Evolutionary conservation across 768 basidiomycete genomes (phyloP), one percentile per base, ranked within the genome.

Genomic region (Floccularia luteovirens): DNA sequence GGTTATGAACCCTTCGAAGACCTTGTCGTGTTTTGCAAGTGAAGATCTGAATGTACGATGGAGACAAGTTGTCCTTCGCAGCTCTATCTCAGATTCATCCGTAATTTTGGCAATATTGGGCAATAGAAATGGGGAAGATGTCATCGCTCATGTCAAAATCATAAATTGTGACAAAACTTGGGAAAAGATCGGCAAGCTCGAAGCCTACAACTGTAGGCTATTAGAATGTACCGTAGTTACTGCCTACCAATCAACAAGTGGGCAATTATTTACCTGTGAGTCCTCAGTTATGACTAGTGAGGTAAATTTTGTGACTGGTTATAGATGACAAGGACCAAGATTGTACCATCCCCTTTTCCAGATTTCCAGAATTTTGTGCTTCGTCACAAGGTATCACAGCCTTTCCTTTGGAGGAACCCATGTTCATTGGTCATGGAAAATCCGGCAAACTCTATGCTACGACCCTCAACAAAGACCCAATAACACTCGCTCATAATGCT

Each of bases 401-500:
- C 55, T 2, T 42, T 32, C 7, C 7, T n/a, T n/a, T 12, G 16
- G 39, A 19, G 5, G 30, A n/a, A 21, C 4, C 7, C 8, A 13
- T 82, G 0, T 74, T 79, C 47, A 53, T 91, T 41, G 90, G 87
- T 0, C 72, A 87, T 1, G 69, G 81, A 1, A 59, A 67, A 14
- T 69, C 72, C 1, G 82, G 83, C 0, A 88, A 83, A 52, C 61
- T 94, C 0, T 75, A 77, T 51, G 65, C 73, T 17, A 60, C 72
- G 3, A 47, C 57, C 6, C 57, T 51, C 19, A 49, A 56, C 10
- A 54, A 53, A 35, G 49, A 48, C 5, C 38, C 62, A 0, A 44
- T 52, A 10, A 53, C 61, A 1, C 52, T 87, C 3, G 69, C 76
- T 1, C 55, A 62, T 2, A 81, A 74, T 41, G 74, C 59, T 14